These are phyloP conservation scores for Trichoderma atroviride DNA, from an alignment of 2,329 filamentous ascomycete species.

Conservation along the genomic window DNA sequence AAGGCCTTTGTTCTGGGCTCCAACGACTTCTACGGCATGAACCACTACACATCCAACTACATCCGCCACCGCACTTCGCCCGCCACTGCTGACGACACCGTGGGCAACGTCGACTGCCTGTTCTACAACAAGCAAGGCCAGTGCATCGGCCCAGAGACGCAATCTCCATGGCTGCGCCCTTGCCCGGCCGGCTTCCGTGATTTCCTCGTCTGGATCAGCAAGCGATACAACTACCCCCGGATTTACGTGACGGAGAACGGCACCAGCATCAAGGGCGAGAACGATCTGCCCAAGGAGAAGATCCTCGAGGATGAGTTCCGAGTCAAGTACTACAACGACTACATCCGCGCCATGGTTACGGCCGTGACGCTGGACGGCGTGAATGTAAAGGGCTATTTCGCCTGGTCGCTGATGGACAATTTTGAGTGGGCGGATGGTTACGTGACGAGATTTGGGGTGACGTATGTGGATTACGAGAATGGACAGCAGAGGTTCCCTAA, in stretches of 20 bases:
- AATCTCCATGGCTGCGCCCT: conserved; percentile 79
- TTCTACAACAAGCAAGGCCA: conserved; percentile 72
- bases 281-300: conserved; percentile 69
- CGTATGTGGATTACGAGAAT: conserved; percentile 79
- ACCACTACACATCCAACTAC: conserved; percentile 90
- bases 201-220: conserved; percentile 74
- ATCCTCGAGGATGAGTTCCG: conserved; percentile 83
- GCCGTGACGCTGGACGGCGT: conserved; percentile 74
- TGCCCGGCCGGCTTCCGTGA: conserved; percentile 76
- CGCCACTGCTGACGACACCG: conserved; percentile 66
- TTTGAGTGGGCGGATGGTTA: conserved; percentile 94
- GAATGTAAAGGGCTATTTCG: conserved; percentile 78
- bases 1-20: conserved; percentile 75
- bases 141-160: conserved; percentile 78
- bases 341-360: conserved; percentile 75
- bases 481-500: conserved; percentile 80
- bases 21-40: conserved; percentile 95
- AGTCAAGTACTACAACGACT: conserved; percentile 75
- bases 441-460: conserved; percentile 82
- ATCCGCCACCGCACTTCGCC: conserved; percentile 70
- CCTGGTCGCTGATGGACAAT: conserved; percentile 88
- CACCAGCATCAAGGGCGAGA: conserved; percentile 81
- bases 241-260: conserved; percentile 92
- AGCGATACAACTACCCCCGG: conserved; percentile 72
- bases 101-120: conserved; percentile 74